Base-by-base conservation (phyloP, 495 filamentous ascomycete genomes). In the Penicillium fimorum region DNA sequence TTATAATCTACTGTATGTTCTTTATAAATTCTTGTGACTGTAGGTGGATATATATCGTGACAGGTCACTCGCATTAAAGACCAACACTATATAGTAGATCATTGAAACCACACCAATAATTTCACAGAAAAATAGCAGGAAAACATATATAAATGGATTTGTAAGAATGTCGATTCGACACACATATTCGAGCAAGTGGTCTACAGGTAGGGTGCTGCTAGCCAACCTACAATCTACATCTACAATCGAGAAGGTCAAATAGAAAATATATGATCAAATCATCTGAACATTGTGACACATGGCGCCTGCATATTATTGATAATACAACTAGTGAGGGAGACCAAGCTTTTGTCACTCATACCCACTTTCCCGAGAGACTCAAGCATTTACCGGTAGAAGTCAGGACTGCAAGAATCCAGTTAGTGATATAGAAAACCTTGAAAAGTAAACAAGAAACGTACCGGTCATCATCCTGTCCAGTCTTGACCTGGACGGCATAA, bases 401-500 rank as follows among this genome's bases (percentile, higher is more conserved):
- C 81, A 62, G 77, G 77, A 35, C 78, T 82, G 47, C 45, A 45
- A 57, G 10, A 38, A 18, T 45, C n/a, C 2, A 38, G 45, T 68
- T 49, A 71, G 68, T 55, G 58, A 57, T 5, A 43, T 25, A 46
- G 50, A 32, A 27, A 42, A 42, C 25, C 17, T 15, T 20, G 48
- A 30, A 29, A 29, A 58, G 15, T 46, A 42, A 43, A 9, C 13
- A 45, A 32, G 33, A n/a, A 46, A 72, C 76, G 53, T 70, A 77
- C 78, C 81, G 72, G 60, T 81, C 76, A 27, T 80, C 84, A 70
- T 97, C 92, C 48, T 82, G 84, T 48, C 87, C 82, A 51, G 87
- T 88, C 82, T 96, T 97, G 58, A 98, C 94, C 70, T 98, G 94
- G 65, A 87, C 90, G 12, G 88, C 85, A 68, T 98, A 98, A 6